A percentile compares a stretch with the other conserved stretches of the same genome.
These are phyloP conservation scores for Amanita phalloides DNA, from an alignment of 768 basidiomycete genomes.

Conservation along the genomic window DNA sequence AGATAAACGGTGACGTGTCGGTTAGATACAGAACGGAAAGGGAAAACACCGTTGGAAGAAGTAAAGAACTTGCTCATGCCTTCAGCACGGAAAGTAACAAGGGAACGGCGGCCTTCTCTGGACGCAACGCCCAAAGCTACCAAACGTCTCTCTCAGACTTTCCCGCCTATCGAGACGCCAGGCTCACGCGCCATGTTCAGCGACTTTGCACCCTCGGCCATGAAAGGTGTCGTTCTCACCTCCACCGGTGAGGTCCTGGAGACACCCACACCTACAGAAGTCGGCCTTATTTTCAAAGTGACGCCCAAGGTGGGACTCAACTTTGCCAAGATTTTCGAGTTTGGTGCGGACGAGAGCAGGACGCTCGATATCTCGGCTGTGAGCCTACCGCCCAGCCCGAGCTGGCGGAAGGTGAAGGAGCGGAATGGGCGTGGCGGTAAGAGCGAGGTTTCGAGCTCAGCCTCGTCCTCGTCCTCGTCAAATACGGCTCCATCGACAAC, in stretches of 20 bases:
- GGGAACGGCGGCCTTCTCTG: background rate
- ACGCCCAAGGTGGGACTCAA: slow-evolving; percentile 65
- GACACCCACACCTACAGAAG: slow-evolving; percentile 60
- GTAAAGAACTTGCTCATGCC: slow-evolving; percentile 61
- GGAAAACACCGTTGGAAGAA: slow-evolving; percentile 60
- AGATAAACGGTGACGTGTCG: slow-evolving; percentile 5
- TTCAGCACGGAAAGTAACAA: slow-evolving; percentile 20
- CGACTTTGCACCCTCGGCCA: slow-evolving; percentile 38
- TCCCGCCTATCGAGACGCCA: slow-evolving; percentile 39
- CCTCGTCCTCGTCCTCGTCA: background rate
- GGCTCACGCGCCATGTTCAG: slow-evolving; percentile 25
- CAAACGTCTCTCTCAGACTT: slow-evolving; percentile 11
- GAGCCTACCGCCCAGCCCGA: slow-evolving; percentile 37
- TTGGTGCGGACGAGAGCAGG: slow-evolving; percentile 18
- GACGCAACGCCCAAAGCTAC: slow-evolving; percentile 15
- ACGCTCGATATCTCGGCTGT: slow-evolving; percentile 11
- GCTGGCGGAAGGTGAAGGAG: slow-evolving; percentile 32
- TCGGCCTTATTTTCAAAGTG: slow-evolving; percentile 54
- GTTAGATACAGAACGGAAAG: slow-evolving; percentile 27
- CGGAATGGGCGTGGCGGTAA: slow-evolving; percentile 13
- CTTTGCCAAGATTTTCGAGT: slow-evolving; percentile 73
- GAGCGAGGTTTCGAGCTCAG: slow-evolving; percentile 11
- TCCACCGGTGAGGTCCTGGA: slow-evolving; percentile 64
- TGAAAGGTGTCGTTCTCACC: slow-evolving; percentile 74
- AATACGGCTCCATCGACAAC: background rate